phyloP scores from a whole-genome alignment of 176 grass and related monocot species.

The Musa beccarii region DNA sequence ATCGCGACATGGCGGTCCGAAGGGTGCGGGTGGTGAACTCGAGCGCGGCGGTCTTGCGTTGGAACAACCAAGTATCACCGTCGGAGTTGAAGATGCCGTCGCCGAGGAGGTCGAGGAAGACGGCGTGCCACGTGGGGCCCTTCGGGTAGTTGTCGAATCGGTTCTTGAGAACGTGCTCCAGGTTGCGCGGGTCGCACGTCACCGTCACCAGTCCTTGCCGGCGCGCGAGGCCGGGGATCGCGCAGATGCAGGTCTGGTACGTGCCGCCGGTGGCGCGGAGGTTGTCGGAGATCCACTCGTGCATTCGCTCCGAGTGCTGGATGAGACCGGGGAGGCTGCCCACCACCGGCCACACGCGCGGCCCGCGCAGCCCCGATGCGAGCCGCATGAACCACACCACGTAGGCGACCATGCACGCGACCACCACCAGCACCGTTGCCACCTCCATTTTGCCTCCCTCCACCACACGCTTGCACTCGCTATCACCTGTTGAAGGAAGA shows the following conservation, averaged over 20 bases:
- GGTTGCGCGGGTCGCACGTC: slow-evolving; percentile 22
- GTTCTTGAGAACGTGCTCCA: slow-evolving; percentile 24
- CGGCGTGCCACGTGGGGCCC: slow-evolving; percentile 27
- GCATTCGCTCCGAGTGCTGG: slow-evolving; percentile 74
- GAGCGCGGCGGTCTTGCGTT: slow-evolving; percentile 25
- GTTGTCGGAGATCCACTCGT: slow-evolving; percentile 88
- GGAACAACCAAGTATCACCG: slow-evolving; percentile 12
- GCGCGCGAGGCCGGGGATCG: slow-evolving; percentile 11
- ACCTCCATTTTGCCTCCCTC: slow-evolving; percentile 34
- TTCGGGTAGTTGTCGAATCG: slow-evolving; percentile 25
- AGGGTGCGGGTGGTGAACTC: slow-evolving; percentile 27
- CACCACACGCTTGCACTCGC: not conserved
- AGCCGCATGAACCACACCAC: slow-evolving; percentile 77
- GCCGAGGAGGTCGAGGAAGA: slow-evolving; percentile 20
- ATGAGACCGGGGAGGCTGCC: slow-evolving; percentile 79
- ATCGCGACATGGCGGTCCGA: slow-evolving; percentile 18
- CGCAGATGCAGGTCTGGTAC: slow-evolving; percentile 26
- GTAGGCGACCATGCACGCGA: slow-evolving; percentile 35
- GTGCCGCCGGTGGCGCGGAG: slow-evolving; percentile 31
- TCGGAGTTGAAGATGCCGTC: slow-evolving; percentile 27
- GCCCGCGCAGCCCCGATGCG: slow-evolving; percentile 40
- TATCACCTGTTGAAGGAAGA: not conserved
- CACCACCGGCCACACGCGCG: slow-evolving; percentile 71
- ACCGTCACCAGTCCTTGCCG: slow-evolving; percentile 15
- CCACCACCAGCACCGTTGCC: slow-evolving; percentile 22